A percentile compares a stretch with the other conserved stretches of the same genome.
Evolutionary conservation across 2,329 filamentous ascomycete genomes (phyloP).

Genomic region (Xylariaceae sp.): DNA sequence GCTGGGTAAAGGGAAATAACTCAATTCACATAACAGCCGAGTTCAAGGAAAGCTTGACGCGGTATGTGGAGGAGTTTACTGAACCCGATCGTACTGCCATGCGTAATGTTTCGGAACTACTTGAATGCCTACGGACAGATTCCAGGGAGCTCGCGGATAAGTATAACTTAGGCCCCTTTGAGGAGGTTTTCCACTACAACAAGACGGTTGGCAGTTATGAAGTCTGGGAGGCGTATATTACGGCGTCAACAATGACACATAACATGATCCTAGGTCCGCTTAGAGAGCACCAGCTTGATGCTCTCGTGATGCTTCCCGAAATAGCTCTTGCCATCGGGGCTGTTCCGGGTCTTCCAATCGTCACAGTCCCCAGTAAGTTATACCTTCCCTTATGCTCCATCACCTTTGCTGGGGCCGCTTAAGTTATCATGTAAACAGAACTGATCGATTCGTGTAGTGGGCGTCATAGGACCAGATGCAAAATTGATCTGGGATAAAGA

Average conservation of each 20-base stretch:
- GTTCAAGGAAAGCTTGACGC: conserved; percentile 7
- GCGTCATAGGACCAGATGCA: conserved; percentile 11
- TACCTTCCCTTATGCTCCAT: background rate
- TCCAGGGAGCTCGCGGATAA: conserved; percentile 3
- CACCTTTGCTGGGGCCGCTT: background rate
- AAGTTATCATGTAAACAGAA: background rate
- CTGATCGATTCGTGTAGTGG: conserved; percentile 7
- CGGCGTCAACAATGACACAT: background rate
- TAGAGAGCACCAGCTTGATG: conserved; percentile 4
- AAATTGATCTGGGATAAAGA: conserved; percentile 1
- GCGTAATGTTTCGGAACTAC: conserved; percentile 5
- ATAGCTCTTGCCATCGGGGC: conserved; percentile 6
- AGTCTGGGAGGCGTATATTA: conserved; percentile 10
- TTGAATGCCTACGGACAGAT: conserved; percentile 8
- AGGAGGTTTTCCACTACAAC: conserved; percentile 1
- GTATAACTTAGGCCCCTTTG: background rate
- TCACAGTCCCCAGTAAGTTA: conserved; percentile 20
- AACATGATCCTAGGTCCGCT: conserved; percentile 7
- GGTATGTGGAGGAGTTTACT: conserved; percentile 8
- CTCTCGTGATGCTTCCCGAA: conserved; percentile 10
- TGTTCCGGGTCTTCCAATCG: conserved; percentile 17
- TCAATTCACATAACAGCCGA: conserved; percentile 9
- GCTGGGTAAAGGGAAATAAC: background rate
- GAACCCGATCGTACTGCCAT: conserved; percentile 1
- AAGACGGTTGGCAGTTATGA: conserved; percentile 5